Percentiles rank a stretch among this genome's conserved stretches.
Evolutionary conservation across 306 rosid species (phyloP).

Genomic region (Crotalaria pallida): DNA sequence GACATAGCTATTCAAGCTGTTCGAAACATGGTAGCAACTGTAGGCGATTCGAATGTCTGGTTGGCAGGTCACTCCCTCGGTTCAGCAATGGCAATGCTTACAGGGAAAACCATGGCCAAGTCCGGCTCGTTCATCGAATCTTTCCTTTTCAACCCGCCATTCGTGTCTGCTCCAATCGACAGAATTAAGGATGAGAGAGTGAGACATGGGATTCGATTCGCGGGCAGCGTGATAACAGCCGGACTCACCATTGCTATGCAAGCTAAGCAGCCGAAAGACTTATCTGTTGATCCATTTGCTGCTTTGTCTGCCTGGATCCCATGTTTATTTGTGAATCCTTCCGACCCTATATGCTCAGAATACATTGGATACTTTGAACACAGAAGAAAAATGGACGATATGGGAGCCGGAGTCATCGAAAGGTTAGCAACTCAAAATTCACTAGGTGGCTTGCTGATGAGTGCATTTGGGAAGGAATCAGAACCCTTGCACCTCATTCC

Average conservation of each 20-base stretch:
- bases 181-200: slow-evolving; percentile 62
- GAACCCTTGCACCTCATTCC: slow-evolving; percentile 89
- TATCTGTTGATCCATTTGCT: slow-evolving; percentile 41
- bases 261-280: slow-evolving; percentile 39
- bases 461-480: slow-evolving; percentile 63
- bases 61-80: slow-evolving; percentile 93
- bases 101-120: slow-evolving; percentile 84
- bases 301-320: slow-evolving; percentile 76
- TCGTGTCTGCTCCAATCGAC: slow-evolving; percentile 75
- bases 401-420: slow-evolving; percentile 77
- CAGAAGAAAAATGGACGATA: slow-evolving; percentile 74
- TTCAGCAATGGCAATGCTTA: slow-evolving; percentile 84
- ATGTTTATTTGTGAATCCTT: slow-evolving; percentile 68
- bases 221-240: slow-evolving; percentile 74
- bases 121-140: slow-evolving; percentile 47
- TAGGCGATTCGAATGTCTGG: slow-evolving; percentile 78
- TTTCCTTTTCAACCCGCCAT: slow-evolving; percentile 87
- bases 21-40: slow-evolving; percentile 64
- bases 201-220: slow-evolving; percentile 80
- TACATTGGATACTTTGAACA: slow-evolving; percentile 93
- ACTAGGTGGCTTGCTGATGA: slow-evolving; percentile 58
- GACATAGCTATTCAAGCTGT: slow-evolving; percentile 77
- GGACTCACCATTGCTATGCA: slow-evolving; percentile 78
- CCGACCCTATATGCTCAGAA: slow-evolving; percentile 72
- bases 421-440: slow-evolving; percentile 86